Conservation (phyloP, 345 rosid species). For the Ricinus communis region DNA sequence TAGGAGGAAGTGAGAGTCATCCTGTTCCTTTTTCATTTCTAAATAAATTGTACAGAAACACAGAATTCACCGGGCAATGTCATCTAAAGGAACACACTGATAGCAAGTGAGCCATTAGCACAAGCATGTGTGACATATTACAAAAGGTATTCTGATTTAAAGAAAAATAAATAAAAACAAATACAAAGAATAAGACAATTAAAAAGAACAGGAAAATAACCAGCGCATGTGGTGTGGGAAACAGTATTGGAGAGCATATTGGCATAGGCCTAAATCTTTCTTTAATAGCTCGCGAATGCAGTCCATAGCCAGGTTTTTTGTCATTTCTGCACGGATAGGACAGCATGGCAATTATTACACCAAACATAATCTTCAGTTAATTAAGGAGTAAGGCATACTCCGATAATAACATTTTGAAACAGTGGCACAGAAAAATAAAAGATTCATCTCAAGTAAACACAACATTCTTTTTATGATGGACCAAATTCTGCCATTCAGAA, state of each 20-base stretch:
- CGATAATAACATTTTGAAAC: not conserved
- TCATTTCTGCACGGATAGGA: constrained; percentile 55
- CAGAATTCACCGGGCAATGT: not conserved
- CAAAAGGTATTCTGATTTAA: not conserved
- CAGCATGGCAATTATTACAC: constrained; percentile 12
- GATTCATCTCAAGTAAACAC: not conserved
- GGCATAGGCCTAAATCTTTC: constrained; percentile 98
- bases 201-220: constrained; percentile 37
- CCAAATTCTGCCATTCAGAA: not conserved
- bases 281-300: constrained; percentile 51
- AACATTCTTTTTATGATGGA: not conserved
- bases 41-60: not conserved
- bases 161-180: not conserved
- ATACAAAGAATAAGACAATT: too few species aligned
- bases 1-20: not conserved
- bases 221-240: constrained; percentile 92
- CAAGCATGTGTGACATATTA: not conserved
- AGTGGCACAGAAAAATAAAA: not conserved
- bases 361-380: not conserved
- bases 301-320: constrained; percentile 50
- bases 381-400: not conserved
- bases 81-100: not conserved
- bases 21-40: constrained; percentile 4
- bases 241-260: constrained; percentile 74
- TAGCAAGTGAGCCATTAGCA: not conserved